Evolutionary conservation across 2,329 filamentous ascomycete species (phyloP).

Genomic region (Cadophora luteo-olivacea): DNA sequence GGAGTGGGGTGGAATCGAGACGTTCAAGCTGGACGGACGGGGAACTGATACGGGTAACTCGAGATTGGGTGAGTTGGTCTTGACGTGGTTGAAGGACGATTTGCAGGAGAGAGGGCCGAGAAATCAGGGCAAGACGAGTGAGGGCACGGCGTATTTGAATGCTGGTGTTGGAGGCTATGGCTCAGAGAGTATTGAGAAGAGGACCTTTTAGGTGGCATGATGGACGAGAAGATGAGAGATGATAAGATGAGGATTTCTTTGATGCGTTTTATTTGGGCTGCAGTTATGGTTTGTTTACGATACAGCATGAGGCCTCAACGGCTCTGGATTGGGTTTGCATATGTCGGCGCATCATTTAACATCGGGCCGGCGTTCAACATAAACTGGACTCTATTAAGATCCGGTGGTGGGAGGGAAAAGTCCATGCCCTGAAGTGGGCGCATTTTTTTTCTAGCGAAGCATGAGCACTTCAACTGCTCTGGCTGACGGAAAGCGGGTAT

Average conservation of each 20-base stretch:
- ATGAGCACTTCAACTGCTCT: conserved; percentile 22
- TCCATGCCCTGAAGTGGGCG: not conserved
- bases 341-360: conserved; percentile 40
- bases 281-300: conserved; percentile 3
- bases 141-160: conserved; percentile 57
- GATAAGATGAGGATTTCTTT: conserved; percentile 21
- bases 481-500: not conserved
- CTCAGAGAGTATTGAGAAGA: conserved; percentile 45
- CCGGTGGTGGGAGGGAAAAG: not conserved
- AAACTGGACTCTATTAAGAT: conserved; percentile 21
- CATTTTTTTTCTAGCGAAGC: conserved; percentile 7
- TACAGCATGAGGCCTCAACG: conserved; percentile 36
- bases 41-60: conserved; percentile 70
- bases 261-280: conserved; percentile 5
- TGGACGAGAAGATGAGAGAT: conserved; percentile 17
- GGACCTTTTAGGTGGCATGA: not conserved
- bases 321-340: conserved; percentile 30
- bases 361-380: conserved; percentile 23
- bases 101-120: conserved; percentile 80
- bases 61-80: conserved; percentile 82
- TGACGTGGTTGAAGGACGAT: conserved; percentile 86
- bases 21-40: conserved; percentile 59
- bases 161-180: conserved; percentile 71
- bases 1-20: conserved; percentile 79
- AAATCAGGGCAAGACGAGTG: conserved; percentile 48